phyloP scores from a whole-genome alignment of 1,284 basidiomycete genomes.

The Trichosporon coremiiforme region DNA sequence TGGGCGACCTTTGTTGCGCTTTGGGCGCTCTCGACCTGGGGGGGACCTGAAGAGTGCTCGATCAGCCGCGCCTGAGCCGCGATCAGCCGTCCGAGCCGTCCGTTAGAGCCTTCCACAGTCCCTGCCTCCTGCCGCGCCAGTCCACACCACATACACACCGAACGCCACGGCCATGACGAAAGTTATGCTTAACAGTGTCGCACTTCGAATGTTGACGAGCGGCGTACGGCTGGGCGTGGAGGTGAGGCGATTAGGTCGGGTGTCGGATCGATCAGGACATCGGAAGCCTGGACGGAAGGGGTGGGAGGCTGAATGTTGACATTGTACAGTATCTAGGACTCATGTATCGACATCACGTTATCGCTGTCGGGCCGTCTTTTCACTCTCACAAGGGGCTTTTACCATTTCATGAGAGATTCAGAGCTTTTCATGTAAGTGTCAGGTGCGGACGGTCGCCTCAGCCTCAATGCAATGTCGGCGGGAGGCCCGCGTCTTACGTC shows the following conservation, averaged over 20 bases:
- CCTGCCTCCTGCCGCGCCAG: too few species aligned
- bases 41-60: background rate
- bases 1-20: too few species aligned
- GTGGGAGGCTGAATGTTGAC: background rate
- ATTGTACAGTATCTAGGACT: background rate
- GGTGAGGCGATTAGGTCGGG: background rate
- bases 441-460: background rate
- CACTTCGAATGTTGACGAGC: background rate
- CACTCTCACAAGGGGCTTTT: too few species aligned
- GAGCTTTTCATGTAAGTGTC: background rate
- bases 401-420: too few species aligned
- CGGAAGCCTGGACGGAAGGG: background rate
- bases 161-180: background rate
- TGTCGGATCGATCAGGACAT: background rate
- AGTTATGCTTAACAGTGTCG: background rate
- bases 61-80: background rate
- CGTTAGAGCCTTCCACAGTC: background rate
- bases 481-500: background rate
- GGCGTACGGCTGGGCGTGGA: background rate
- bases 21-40: too few species aligned
- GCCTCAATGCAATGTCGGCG: background rate
- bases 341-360: constrained; percentile 12
- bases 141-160: too few species aligned
- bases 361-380: background rate
- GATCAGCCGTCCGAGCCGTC: background rate